Percentiles rank a stretch among this genome's conserved stretches.
Conservation (phyloP, 371 early-diverging fungal genomes). For the Lichtheimia corymbifera region DNA sequence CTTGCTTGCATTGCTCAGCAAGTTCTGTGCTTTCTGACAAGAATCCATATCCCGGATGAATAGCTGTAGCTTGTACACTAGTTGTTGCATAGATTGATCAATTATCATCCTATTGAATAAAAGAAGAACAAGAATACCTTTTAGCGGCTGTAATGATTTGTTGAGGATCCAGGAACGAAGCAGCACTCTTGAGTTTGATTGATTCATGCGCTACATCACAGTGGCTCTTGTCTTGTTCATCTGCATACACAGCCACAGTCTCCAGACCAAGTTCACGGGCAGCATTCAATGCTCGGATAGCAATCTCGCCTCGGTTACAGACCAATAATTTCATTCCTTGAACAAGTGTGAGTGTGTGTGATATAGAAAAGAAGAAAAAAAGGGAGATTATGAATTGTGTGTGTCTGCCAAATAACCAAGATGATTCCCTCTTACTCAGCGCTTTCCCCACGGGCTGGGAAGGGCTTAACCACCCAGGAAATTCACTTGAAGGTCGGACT, state of each 20-base stretch:
- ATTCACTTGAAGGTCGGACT: too few relatives aligned
- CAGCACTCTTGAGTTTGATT: conserved; percentile 23
- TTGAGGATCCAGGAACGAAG: conserved; percentile 29
- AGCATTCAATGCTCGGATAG: conserved; percentile 39
- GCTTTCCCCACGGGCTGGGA: neutral
- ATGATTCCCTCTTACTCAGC: conserved; percentile 17
- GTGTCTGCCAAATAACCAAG: conserved; percentile 1
- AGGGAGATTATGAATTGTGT: neutral
- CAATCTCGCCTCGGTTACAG: conserved; percentile 50
- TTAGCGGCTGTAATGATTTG: conserved; percentile 34
- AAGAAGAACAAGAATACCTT: conserved; percentile 15
- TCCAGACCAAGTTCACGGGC: conserved; percentile 36
- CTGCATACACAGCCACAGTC: conserved; percentile 38
- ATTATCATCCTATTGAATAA: neutral
- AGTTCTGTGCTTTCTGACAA: conserved; percentile 77
- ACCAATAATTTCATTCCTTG: conserved; percentile 30
- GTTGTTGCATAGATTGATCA: neutral
- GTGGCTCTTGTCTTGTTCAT: conserved; percentile 37
- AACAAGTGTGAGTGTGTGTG: neutral
- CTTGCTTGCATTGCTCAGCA: conserved; percentile 61
- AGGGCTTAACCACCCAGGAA: too few relatives aligned
- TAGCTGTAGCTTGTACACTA: conserved; percentile 47
- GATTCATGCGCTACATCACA: conserved; percentile 23
- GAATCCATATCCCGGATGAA: conserved; percentile 92
- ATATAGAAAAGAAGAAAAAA: conserved; percentile 2